Evolutionary conservation across 805 yeast species (phyloP), one percentile per base, ranked within the genome.

Genomic region (Candida ipomoeae): DNA sequence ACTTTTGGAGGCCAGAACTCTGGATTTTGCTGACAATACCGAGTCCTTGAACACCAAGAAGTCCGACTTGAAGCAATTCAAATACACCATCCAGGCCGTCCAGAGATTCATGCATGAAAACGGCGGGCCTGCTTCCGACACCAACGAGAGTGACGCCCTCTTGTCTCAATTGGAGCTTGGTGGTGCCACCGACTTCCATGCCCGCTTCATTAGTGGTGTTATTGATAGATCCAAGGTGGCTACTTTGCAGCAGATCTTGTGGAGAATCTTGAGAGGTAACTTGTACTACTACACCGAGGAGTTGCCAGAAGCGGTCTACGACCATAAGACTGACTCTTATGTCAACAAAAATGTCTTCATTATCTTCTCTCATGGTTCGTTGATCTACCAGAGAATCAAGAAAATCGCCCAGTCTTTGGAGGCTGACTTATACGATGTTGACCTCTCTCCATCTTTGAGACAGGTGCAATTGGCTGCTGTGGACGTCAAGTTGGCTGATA

Each of bases 201-300:
- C 60, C 34, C 44, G 74, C 70, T 82, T 84, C 55, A 80, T 87
- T 45, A 81, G 94, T 7, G 99, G 98, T 47, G 91, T 92, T 13
- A 84, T 94, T 42, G 78, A 83, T 40, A 79, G 94, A 60, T 80
- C 75, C 10, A 87, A 86, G 62, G 76, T 89, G 26, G 80, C 78
- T 14, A 75, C 85, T 1, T 73, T 94, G 55, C 90, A 90, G 64
- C 87, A 83, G 60, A 89, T 94, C 50, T 71, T 90, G 44, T 94
- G 97, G 96, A 81, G 99, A 70, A 83, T 89, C 17, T 78, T 92
- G 55, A 83, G 99, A 66, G 99, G 99, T 62, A 94, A 94, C 66
- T 74, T 95, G 56, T 89, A 80, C 62, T 80, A 91, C 66, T 84
- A 84, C 57, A 80, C 86, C 55, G 78, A 80, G 44, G 94, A 87